phyloP scores from a whole-genome alignment of 2,329 filamentous ascomycete species.

The Exophiala alcalophila region DNA sequence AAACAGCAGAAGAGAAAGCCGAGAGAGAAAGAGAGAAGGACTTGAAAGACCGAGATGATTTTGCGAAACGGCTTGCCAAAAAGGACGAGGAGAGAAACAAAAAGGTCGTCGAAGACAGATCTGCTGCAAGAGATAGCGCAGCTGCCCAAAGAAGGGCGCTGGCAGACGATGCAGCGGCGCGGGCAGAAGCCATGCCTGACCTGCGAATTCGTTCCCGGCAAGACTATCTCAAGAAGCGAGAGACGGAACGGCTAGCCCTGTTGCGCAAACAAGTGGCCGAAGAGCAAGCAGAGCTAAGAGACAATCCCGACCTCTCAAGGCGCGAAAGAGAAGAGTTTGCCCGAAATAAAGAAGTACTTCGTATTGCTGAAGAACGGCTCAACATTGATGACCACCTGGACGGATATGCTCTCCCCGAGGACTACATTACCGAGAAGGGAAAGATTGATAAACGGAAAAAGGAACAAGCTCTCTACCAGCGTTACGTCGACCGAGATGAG shows the following conservation, averaged over 20 bases:
- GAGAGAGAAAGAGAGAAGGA: slow-evolving; percentile 63
- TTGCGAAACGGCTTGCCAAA: slow-evolving; percentile 69
- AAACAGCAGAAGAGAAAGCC: slow-evolving; percentile 53
- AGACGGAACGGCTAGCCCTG: slow-evolving; percentile 79
- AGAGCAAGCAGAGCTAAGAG: slow-evolving; percentile 75
- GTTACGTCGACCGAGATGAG: slow-evolving; percentile 84
- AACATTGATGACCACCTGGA: slow-evolving; percentile 88
- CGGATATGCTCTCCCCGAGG: slow-evolving; percentile 89
- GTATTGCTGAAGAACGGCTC: slow-evolving; percentile 77
- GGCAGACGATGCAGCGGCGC: slow-evolving; percentile 65
- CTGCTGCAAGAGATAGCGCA: slow-evolving; percentile 55
- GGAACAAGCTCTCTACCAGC: slow-evolving; percentile 82
- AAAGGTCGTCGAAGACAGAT: slow-evolving; percentile 62
- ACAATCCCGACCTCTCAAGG: slow-evolving; percentile 70
- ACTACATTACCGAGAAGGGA: slow-evolving; percentile 91
- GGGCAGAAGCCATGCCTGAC: slow-evolving; percentile 72
- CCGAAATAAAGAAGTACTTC: slow-evolving; percentile 77
- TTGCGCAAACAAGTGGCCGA: slow-evolving; percentile 86
- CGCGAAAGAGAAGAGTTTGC: slow-evolving; percentile 84
- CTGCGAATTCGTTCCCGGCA: slow-evolving; percentile 81
- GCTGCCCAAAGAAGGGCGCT: slow-evolving; percentile 60
- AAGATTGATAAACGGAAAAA: slow-evolving; percentile 86
- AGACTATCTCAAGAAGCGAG: slow-evolving; percentile 89
- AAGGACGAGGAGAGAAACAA: slow-evolving; percentile 70
- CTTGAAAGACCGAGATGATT: slow-evolving; percentile 72